These are phyloP conservation scores for Mycena crocata DNA, from an alignment of 768 basidiomycete genomes.

Conservation along the genomic window DNA sequence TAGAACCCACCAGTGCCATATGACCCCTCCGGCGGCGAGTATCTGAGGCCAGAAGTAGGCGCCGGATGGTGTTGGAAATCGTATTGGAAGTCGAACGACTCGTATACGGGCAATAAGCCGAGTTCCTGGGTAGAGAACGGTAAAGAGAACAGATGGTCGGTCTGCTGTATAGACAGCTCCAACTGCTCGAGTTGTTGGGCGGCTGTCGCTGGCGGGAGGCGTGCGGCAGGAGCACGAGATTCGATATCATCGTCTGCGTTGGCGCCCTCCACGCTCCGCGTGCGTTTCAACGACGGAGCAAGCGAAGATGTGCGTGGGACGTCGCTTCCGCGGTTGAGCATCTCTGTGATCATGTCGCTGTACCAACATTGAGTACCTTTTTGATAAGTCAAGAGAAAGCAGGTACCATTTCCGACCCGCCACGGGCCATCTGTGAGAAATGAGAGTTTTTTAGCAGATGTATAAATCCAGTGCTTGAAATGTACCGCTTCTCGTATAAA, in stretches of 20 bases:
- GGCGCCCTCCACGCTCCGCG: not conserved
- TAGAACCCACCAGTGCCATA: not conserved
- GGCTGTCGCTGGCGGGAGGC: not conserved
- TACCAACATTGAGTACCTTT: not conserved
- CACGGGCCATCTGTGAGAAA: conserved; percentile 1
- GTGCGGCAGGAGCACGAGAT: not conserved
- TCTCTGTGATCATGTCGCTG: conserved; percentile 23
- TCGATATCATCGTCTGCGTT: not conserved
- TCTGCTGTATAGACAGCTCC: conserved; percentile 7
- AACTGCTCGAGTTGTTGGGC: conserved; percentile 5
- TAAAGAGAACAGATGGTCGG: conserved; percentile 20
- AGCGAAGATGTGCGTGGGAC: not conserved
- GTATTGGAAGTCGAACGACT: conserved; percentile 17
- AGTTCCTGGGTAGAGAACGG: conserved; percentile 24
- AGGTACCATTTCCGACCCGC: conserved; percentile 23
- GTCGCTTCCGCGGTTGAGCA: conserved; percentile 13
- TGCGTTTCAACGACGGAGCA: conserved; percentile 7
- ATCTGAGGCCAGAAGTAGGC: not conserved
- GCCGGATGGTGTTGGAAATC: not conserved
- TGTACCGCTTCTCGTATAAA: conserved; percentile 20
- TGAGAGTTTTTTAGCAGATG: not conserved
- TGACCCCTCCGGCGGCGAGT: not conserved
- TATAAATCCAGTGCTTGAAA: not conserved
- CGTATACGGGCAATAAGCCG: conserved; percentile 16
- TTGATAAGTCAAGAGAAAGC: no score